Percentiles rank a stretch among this genome's conserved stretches.
These are phyloP conservation scores for Fusarium subglutinans DNA, from an alignment of 2,329 filamentous ascomycete genomes.

Conservation along the genomic window DNA sequence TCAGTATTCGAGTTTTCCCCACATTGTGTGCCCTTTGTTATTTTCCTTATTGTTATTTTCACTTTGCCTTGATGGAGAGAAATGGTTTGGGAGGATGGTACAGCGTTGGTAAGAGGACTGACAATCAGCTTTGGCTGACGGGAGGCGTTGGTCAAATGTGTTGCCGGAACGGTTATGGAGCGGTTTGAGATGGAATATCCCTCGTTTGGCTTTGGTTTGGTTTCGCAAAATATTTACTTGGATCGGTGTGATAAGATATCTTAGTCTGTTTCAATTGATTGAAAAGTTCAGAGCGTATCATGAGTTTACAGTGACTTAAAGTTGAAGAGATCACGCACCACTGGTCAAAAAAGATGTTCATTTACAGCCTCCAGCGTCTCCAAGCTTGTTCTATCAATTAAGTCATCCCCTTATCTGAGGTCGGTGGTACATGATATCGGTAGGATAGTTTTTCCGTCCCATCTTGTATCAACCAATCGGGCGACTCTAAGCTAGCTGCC, in stretches of 20 bases:
- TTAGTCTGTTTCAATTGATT: conserved; percentile 16
- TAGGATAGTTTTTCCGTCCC: conserved; percentile 33
- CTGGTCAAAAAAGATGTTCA: not conserved
- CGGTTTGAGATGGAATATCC: conserved; percentile 22
- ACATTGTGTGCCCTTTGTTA: conserved; percentile 8
- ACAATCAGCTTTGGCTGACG: not conserved
- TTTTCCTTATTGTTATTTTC: conserved; percentile 23
- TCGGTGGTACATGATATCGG: not conserved
- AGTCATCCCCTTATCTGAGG: not conserved
- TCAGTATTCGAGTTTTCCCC: conserved; percentile 18
- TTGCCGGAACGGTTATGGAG: not conserved
- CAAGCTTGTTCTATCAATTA: not conserved
- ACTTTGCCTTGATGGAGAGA: not conserved
- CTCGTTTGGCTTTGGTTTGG: conserved; percentile 31
- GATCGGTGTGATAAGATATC: not conserved
- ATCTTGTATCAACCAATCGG: conserved; percentile 26
- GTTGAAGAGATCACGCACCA: not conserved
- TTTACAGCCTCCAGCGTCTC: not conserved
- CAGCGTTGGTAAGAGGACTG: not conserved
- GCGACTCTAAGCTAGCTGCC: conserved; percentile 32
- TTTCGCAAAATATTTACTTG: not conserved
- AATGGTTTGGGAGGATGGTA: conserved; percentile 11
- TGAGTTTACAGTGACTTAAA: not conserved
- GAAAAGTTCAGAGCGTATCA: not conserved
- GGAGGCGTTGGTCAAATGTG: conserved; percentile 37